These are phyloP conservation scores for Ormosia emarginata DNA, from an alignment of 306 rosid genomes.

Conservation along the genomic window DNA sequence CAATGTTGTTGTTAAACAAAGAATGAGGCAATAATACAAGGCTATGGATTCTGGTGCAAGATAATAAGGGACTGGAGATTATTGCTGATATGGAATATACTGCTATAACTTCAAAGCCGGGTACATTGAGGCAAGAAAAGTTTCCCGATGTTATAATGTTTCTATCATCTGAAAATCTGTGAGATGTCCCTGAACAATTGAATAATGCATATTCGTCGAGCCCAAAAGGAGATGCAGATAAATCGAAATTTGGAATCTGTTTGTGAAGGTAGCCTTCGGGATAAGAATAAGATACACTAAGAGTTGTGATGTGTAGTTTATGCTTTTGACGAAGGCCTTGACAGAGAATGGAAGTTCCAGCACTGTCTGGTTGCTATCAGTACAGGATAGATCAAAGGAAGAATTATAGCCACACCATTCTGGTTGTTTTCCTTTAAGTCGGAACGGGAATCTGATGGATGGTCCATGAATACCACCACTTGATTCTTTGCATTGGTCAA, in stretches of 20 bases:
- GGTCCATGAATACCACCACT: no score
- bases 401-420: no score
- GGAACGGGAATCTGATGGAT: no score
- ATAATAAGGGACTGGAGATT: neutral
- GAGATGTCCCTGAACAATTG: conserved; percentile 6
- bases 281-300: neutral
- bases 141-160: neutral
- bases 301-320: conserved; percentile 8
- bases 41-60: conserved; percentile 22
- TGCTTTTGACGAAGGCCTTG: neutral
- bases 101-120: conserved; percentile 18
- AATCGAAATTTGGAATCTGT: neutral
- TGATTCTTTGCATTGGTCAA: no score
- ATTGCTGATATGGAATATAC: neutral
- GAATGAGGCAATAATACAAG: conserved; percentile 6
- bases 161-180: neutral
- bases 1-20: neutral
- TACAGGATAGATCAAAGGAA: no score
- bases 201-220: neutral
- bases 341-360: no score
- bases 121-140: conserved; percentile 15
- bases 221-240: neutral
- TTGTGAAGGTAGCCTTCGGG: neutral
- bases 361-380: no score
- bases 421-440: no score